phyloP scores from a whole-genome alignment of 176 grass and related monocot species.

The Oryza brachyantha region DNA sequence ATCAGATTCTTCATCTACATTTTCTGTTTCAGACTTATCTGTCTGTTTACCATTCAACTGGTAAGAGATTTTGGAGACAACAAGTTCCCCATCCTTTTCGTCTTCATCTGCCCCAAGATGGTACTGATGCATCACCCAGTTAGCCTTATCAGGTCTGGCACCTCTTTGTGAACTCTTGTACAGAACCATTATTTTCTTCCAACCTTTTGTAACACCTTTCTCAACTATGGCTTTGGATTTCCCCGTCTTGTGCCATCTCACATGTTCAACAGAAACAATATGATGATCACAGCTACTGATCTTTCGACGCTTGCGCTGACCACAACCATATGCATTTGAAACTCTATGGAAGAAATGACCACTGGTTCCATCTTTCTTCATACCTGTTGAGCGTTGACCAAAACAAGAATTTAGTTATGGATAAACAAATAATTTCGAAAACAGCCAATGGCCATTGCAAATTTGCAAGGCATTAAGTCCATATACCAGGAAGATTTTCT shows the following conservation, averaged over 20 bases:
- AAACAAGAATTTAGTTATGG: background rate
- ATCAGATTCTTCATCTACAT: constrained; percentile 28
- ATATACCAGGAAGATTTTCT: constrained; percentile 88
- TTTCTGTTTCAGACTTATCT: constrained; percentile 40
- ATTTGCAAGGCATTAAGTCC: background rate
- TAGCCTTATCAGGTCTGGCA: constrained; percentile 56
- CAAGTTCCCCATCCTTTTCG: constrained; percentile 62
- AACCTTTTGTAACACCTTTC: constrained; percentile 64
- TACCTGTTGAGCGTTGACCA: constrained; percentile 34
- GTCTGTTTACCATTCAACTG: constrained; percentile 46
- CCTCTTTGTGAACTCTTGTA: constrained; percentile 55
- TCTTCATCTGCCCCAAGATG: constrained; percentile 71
- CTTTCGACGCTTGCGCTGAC: constrained; percentile 70
- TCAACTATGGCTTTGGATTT: constrained; percentile 60
- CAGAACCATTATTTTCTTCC: constrained; percentile 96
- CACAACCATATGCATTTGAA: constrained; percentile 73
- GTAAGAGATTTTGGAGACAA: constrained; percentile 74
- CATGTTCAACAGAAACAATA: constrained; percentile 38
- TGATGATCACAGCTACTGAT: constrained; percentile 15
- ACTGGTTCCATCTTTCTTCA: constrained; percentile 62
- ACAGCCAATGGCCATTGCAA: background rate
- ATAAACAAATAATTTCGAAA: constrained; percentile 21
- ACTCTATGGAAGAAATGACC: constrained; percentile 78
- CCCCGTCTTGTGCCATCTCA: constrained; percentile 93
- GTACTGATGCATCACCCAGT: constrained; percentile 94